Evolutionary conservation across 2,329 filamentous ascomycete species (phyloP), one percentile per base, ranked within the genome.

Genomic region (Aspergillus sp.): DNA sequence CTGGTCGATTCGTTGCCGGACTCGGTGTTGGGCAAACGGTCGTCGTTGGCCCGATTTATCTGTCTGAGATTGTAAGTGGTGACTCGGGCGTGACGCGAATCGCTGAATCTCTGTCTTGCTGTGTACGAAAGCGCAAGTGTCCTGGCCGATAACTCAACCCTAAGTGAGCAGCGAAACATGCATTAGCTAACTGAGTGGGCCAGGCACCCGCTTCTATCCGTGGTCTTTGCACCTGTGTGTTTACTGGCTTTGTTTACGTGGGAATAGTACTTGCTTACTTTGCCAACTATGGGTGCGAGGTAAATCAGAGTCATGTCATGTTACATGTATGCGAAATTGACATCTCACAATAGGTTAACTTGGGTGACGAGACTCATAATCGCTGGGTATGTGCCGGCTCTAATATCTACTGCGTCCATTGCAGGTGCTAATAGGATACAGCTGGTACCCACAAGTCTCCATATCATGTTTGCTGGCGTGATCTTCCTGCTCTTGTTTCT

Each of bases 191-290:
- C 13, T 5, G 18, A 11, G 45, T 42, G 48, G 55, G 7, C 1
- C 2, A 72, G 69, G 65, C 88, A 0, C 88, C 89, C 0, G 84
- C 86, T 2, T 83, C 85, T 1, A 80, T 90, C 58, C 84, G 89
- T 54, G 89, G 90, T 63, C 83, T 93, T 20, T 91, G 88, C 68
- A 90, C 89, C 2, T 87, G 85, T 66, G 81, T 87, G 22, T 89
- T 89, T 69, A 85, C 86, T 0, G 86, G 86, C 1, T 81, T 88
- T 49, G 89, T 93, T 20, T 93, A 93, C 68, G 74, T 90, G 53
- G 90, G 89, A 22, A 90, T 92, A 59, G 88, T 93, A 65, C 79
- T 93, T n/a, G 88, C 88, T 8, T 93, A 92, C 75, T 93, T 91
- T 66, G 85, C 88, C 58, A 89, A 87, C 71, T 89, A 87, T 68